Evolutionary conservation across 2,329 filamentous ascomycete genomes (phyloP).

Genomic region (Macrophomina tecta): DNA sequence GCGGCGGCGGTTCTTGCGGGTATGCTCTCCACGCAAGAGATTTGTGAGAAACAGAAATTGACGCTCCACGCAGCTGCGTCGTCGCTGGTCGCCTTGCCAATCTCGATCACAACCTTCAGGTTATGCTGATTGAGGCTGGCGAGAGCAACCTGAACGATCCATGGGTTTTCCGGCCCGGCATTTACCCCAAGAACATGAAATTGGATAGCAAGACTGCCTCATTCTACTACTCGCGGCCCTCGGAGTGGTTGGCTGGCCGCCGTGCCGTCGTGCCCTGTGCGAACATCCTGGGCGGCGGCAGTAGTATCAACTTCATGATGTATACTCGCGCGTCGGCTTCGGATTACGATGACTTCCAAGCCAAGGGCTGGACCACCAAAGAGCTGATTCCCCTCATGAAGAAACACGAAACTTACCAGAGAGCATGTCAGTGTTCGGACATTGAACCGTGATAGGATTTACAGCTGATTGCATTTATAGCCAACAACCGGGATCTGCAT

Average conservation of each 20-base stretch:
- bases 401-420: conserved; percentile 81
- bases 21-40: conserved; percentile 40
- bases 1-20: conserved; percentile 74
- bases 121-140: conserved; percentile 73
- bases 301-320: conserved; percentile 82
- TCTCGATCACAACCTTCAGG: conserved; percentile 74
- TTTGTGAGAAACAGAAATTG: neutral
- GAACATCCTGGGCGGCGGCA: conserved; percentile 73
- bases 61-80: conserved; percentile 46
- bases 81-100: conserved; percentile 69
- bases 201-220: conserved; percentile 80
- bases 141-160: conserved; percentile 79
- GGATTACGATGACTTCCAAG: conserved; percentile 79
- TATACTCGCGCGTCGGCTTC: conserved; percentile 74
- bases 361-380: conserved; percentile 79
- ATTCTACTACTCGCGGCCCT: conserved; percentile 79
- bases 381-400: conserved; percentile 78
- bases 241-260: conserved; percentile 72
- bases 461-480: conserved; percentile 41
- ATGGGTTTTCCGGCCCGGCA: conserved; percentile 76
- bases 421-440: conserved; percentile 53
- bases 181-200: conserved; percentile 81
- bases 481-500: conserved; percentile 68
- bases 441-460: neutral
- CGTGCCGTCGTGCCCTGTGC: conserved; percentile 77